Conservation (phyloP, 2,329 filamentous ascomycete species). For the Teratosphaeria gauchensis region DNA sequence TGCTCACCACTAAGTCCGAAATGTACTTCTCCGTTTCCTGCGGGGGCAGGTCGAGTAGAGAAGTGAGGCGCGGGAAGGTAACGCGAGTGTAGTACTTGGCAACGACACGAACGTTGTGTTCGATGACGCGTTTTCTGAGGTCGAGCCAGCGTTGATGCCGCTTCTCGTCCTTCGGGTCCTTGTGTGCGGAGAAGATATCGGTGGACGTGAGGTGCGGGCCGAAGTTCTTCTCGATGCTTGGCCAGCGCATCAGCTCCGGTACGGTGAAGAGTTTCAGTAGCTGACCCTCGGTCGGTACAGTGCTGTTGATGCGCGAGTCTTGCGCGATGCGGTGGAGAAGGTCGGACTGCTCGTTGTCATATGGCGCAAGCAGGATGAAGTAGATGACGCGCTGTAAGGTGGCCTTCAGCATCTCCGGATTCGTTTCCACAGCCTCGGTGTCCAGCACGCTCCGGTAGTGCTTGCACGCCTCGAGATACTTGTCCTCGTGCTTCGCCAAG, state of each 20-base stretch:
- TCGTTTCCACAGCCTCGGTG: conserved; percentile 88
- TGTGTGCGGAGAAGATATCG: conserved; percentile 70
- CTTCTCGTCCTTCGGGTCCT: conserved; percentile 24
- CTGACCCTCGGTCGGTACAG: conserved; percentile 60
- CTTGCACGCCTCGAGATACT: conserved; percentile 96
- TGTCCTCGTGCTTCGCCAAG: conserved; percentile 90
- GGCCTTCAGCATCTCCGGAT: conserved; percentile 72
- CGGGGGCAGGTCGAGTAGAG: conserved; percentile 82
- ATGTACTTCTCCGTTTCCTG: conserved; percentile 99
- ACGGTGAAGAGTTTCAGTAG: conserved; percentile 92
- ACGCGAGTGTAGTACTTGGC: conserved; percentile 99
- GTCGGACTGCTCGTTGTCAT: conserved; percentile 98
- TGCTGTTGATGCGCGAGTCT: conserved; percentile 59
- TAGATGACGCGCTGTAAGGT: conserved; percentile 91
- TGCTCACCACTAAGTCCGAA: conserved; percentile 88
- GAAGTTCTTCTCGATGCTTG: conserved; percentile 79
- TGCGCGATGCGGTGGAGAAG: conserved; percentile 86
- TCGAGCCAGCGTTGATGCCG: conserved; percentile 84
- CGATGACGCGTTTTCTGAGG: conserved; percentile 93
- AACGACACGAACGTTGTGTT: conserved; percentile 95
- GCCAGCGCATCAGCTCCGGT: conserved; percentile 97
- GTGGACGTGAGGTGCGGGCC: conserved; percentile 79
- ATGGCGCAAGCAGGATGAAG: conserved; percentile 90
- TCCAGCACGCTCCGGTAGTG: conserved; percentile 95
- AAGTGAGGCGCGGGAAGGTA: conserved; percentile 78